Conservation (phyloP, 2,329 filamentous ascomycete genomes). For the Daldinia sp. region DNA sequence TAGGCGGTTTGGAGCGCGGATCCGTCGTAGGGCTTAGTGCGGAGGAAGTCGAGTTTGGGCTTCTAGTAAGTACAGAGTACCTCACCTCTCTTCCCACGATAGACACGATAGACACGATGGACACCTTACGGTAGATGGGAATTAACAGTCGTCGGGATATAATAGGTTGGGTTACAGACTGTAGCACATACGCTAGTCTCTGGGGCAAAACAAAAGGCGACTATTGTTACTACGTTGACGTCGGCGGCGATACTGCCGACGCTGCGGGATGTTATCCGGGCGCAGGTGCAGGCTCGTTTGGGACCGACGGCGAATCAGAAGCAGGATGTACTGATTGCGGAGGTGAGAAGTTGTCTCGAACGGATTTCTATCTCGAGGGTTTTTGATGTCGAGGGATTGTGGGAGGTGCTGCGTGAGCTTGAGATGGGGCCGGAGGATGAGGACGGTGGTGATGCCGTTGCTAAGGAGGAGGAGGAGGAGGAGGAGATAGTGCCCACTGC, state of each 20-base stretch:
- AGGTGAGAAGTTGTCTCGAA: constrained; percentile 54
- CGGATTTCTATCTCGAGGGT: constrained; percentile 63
- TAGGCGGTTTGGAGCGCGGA: constrained; percentile 59
- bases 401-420: constrained; percentile 64
- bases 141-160: background rate
- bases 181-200: constrained; percentile 52
- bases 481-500: background rate
- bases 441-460: background rate
- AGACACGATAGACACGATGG: too few species aligned
- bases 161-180: constrained; percentile 57
- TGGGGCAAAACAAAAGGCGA: constrained; percentile 39
- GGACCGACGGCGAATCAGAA: constrained; percentile 15
- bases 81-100: too few species aligned
- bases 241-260: constrained; percentile 51
- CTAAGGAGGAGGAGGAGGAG: background rate
- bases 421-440: constrained; percentile 44
- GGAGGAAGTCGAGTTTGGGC: constrained; percentile 59
- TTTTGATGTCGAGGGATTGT: constrained; percentile 66
- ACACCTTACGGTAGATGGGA: background rate
- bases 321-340: constrained; percentile 28
- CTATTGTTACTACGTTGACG: constrained; percentile 61
- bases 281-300: constrained; percentile 45
- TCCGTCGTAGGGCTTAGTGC: constrained; percentile 62
- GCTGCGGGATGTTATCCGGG: constrained; percentile 53
- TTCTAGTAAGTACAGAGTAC: constrained; percentile 55